These are phyloP conservation scores for Mycena rebaudengoi DNA, from an alignment of 768 basidiomycete species.

Conservation along the genomic window DNA sequence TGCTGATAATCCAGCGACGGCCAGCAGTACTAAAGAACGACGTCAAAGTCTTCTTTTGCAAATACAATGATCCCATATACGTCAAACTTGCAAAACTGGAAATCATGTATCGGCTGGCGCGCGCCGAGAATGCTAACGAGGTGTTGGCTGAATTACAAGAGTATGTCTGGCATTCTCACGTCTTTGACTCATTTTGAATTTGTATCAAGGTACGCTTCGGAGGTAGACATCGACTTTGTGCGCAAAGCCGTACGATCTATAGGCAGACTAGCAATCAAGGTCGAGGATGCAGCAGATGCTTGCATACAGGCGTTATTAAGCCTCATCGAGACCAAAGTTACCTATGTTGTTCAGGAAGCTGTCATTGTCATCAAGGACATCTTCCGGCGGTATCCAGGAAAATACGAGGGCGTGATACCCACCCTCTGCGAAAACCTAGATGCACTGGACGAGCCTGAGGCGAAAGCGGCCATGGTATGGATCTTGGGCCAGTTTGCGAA, in stretches of 20 bases:
- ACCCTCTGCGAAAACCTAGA: conserved; percentile 93
- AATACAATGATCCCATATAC: conserved; percentile 99
- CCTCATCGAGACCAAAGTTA: conserved; percentile 92
- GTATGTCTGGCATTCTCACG: conserved; percentile 51
- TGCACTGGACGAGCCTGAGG: conserved; percentile 92
- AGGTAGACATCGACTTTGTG: conserved; percentile 98
- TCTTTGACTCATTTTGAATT: not conserved
- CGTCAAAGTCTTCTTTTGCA: conserved; percentile 99
- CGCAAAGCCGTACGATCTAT: conserved; percentile 98
- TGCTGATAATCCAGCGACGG: conserved; percentile 95
- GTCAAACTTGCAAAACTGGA: conserved; percentile 98
- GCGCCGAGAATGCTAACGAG: conserved; percentile 92
- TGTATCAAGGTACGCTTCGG: conserved; percentile 87
- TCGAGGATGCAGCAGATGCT: conserved; percentile 84
- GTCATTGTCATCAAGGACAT: conserved; percentile 98
- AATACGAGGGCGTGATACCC: conserved; percentile 96
- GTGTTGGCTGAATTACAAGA: conserved; percentile 96
- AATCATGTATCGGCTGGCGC: conserved; percentile 97
- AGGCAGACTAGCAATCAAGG: conserved; percentile 97
- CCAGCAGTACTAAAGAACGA: conserved; percentile 94
- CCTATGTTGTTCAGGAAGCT: conserved; percentile 97
- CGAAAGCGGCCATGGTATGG: conserved; percentile 98
- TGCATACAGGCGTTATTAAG: conserved; percentile 89
- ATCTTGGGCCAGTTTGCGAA: conserved; percentile 96
- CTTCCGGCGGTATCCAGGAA: conserved; percentile 95